Conservation (phyloP, 2,329 filamentous ascomycete species). For the Sclerotinia minor region DNA sequence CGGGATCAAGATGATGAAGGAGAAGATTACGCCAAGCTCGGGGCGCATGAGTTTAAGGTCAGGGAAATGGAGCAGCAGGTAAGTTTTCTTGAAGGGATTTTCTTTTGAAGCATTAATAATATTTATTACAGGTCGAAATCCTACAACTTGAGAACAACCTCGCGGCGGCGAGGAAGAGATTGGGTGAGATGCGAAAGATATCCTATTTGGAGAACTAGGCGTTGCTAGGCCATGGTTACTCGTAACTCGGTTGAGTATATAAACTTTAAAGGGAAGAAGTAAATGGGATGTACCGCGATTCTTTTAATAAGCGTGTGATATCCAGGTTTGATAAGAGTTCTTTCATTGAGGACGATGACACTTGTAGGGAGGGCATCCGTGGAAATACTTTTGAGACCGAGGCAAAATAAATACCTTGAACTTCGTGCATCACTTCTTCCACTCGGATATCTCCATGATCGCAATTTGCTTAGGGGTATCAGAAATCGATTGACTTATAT, state of each 20-base stretch:
- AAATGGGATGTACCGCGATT: not conserved
- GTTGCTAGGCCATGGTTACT: not conserved
- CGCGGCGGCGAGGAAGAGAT: slow-evolving; percentile 71
- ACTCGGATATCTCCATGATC: not conserved
- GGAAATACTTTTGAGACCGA: not conserved
- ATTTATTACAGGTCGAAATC: slow-evolving; percentile 77
- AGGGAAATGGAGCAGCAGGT: slow-evolving; percentile 99
- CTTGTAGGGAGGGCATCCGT: not conserved
- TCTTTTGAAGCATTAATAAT: slow-evolving; percentile 21
- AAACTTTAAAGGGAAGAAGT: not conserved
- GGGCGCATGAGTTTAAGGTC: slow-evolving; percentile 96
- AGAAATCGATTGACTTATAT: not conserved
- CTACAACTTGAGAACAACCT: slow-evolving; percentile 90
- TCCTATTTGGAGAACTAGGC: slow-evolving; percentile 40
- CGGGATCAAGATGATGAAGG: slow-evolving; percentile 77
- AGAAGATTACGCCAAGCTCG: slow-evolving; percentile 85
- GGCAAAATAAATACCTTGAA: not conserved
- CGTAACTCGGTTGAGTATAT: not conserved
- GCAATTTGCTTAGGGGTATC: slow-evolving; percentile 1
- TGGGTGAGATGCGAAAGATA: slow-evolving; percentile 84
- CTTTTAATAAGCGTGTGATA: slow-evolving; percentile 20
- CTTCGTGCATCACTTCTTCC: not conserved
- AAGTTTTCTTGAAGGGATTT: slow-evolving; percentile 43
- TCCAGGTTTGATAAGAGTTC: not conserved
- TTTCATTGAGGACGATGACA: slow-evolving; percentile 1